phyloP scores from a whole-genome alignment of 1,139 yeast species.

The Nadsonia commutata region DNA sequence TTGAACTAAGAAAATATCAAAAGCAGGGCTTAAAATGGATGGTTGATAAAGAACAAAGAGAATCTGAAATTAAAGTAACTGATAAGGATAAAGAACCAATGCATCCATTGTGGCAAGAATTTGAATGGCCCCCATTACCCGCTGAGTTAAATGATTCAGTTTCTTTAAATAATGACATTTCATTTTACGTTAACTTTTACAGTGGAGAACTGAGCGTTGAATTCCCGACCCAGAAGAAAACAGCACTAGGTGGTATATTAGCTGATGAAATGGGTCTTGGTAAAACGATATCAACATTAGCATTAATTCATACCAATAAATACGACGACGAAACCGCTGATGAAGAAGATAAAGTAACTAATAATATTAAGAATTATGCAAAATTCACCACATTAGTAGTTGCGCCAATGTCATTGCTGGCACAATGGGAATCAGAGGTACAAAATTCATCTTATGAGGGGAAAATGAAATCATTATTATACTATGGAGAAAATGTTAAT shows the following conservation, averaged over 20 bases:
- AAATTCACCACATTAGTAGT: constrained; percentile 60
- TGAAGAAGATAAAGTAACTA: neutral
- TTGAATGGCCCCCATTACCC: constrained; percentile 49
- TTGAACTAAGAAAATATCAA: constrained; percentile 57
- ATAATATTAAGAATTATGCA: constrained; percentile 34
- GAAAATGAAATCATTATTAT: constrained; percentile 28
- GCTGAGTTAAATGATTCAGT: neutral
- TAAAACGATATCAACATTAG: constrained; percentile 72
- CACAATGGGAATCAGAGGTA: constrained; percentile 83
- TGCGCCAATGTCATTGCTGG: constrained; percentile 78
- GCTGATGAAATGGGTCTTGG: constrained; percentile 98
- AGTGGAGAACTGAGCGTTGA: constrained; percentile 65
- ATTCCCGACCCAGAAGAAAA: constrained; percentile 39
- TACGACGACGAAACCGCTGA: constrained; percentile 7
- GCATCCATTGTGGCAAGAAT: constrained; percentile 81
- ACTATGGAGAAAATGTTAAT: constrained; percentile 49
- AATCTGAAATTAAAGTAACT: constrained; percentile 32
- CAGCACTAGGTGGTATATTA: constrained; percentile 72
- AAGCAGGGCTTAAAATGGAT: constrained; percentile 75
- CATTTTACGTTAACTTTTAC: constrained; percentile 67
- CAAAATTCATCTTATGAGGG: constrained; percentile 32
- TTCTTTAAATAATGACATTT: too few relatives aligned
- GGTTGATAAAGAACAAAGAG: constrained; percentile 37
- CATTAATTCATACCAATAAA: constrained; percentile 42
- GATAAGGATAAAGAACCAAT: constrained; percentile 30